A percentile compares a stretch with the other conserved stretches of the same genome.
Conservation (phyloP, 176 grass and related monocot genomes). For the Urochloa ruziziensis region DNA sequence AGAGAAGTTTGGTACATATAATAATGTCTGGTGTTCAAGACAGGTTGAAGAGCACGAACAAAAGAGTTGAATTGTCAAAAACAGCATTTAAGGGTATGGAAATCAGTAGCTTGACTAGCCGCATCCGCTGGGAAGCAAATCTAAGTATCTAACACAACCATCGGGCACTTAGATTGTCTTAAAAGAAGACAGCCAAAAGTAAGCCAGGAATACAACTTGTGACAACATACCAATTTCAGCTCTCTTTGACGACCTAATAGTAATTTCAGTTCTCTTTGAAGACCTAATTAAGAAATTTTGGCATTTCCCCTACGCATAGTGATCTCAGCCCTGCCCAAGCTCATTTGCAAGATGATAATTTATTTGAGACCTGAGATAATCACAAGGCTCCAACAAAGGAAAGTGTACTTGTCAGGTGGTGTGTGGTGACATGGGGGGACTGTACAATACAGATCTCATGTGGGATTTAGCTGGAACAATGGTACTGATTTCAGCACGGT, state of each 20-base stretch:
- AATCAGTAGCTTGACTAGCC: not conserved
- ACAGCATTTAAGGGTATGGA: not conserved
- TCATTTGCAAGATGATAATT: not conserved
- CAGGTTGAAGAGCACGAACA: not conserved
- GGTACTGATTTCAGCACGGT: not conserved
- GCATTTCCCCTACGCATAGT: not conserved
- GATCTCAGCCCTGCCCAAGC: not conserved
- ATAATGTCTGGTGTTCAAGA: not conserved
- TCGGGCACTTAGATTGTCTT: not conserved
- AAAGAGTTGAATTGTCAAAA: not conserved
- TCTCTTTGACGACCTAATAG: not conserved
- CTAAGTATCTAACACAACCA: not conserved
- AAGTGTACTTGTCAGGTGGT: not conserved
- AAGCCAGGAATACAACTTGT: not conserved
- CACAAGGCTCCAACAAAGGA: not conserved
- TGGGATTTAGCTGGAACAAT: not conserved
- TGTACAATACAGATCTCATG: not conserved
- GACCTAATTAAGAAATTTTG: not conserved
- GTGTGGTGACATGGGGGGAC: not conserved
- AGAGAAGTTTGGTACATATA: not conserved
- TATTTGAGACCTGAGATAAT: not conserved
- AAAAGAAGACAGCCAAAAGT: not conserved
- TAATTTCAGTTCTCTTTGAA: not conserved
- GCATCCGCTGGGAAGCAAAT: not conserved
- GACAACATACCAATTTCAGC: not conserved